Evolutionary conservation across 306 rosid genomes (phyloP).

Genomic region (Delonix regia): DNA sequence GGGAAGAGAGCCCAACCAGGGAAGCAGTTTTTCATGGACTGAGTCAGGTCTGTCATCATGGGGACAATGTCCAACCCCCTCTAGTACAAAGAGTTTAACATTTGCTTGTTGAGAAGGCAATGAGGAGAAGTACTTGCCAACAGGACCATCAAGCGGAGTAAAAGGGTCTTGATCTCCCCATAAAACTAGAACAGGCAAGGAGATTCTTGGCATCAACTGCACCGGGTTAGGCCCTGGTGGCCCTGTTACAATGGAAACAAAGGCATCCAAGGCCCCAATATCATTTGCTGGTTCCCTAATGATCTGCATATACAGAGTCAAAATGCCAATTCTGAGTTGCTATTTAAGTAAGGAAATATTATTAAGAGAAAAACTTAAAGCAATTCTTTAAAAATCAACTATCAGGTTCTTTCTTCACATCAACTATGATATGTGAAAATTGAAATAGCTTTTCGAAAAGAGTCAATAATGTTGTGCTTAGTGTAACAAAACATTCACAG

Average conservation of each 20-base stretch:
- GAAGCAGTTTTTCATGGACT: slow-evolving; percentile 81
- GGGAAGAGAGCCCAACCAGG: slow-evolving; percentile 78
- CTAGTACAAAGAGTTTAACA: slow-evolving; percentile 61
- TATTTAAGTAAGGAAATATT: not conserved
- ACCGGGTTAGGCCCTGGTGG: slow-evolving; percentile 93
- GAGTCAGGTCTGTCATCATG: slow-evolving; percentile 86
- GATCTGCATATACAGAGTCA: slow-evolving; percentile 53
- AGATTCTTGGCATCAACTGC: slow-evolving; percentile 68
- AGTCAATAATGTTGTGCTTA: not conserved
- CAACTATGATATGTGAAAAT: not conserved
- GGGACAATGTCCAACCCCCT: slow-evolving; percentile 96
- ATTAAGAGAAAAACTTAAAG: not conserved
- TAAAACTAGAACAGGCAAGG: slow-evolving; percentile 70
- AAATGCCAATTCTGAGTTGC: slow-evolving; percentile 15
- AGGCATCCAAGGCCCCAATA: slow-evolving; percentile 83
- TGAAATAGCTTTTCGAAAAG: too few relatives aligned
- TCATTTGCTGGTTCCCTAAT: slow-evolving; percentile 78
- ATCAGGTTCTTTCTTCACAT: not conserved
- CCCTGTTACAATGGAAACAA: slow-evolving; percentile 81
- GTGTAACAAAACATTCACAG: not conserved
- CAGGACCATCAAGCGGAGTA: slow-evolving; percentile 96
- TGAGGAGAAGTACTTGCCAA: slow-evolving; percentile 76
- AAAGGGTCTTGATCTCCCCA: slow-evolving; percentile 95
- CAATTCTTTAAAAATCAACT: not conserved
- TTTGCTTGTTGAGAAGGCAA: slow-evolving; percentile 58